Evolutionary conservation across 2,329 filamentous ascomycete genomes (phyloP).

Genomic region (Scedosporium aurantiacum): DNA sequence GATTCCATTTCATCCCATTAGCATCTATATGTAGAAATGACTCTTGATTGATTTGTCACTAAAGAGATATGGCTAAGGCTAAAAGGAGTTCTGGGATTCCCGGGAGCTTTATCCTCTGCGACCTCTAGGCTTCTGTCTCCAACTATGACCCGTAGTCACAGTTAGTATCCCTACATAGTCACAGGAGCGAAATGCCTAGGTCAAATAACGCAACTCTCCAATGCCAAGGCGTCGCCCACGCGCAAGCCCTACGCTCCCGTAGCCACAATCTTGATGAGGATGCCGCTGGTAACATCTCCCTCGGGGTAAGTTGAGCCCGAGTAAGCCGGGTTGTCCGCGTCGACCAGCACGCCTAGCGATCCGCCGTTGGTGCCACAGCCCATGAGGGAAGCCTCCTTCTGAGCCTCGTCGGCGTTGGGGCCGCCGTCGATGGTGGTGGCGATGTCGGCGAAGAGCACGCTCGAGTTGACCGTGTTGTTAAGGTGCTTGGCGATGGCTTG

Average conservation of each 20-base stretch:
- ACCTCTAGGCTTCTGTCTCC: no score
- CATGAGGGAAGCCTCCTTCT: constrained; percentile 12
- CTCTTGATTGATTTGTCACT: no score
- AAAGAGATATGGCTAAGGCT: no score
- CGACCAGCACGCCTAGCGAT: constrained; percentile 8
- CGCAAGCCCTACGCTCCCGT: constrained; percentile 6
- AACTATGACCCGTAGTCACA: no score
- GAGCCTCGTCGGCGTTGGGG: constrained; percentile 1
- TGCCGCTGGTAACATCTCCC: constrained; percentile 1
- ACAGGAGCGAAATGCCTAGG: no score
- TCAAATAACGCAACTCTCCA: no score
- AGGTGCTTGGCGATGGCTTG: background rate
- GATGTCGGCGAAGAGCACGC: constrained; percentile 14
- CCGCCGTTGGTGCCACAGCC: constrained; percentile 17
- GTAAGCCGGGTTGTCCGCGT: constrained; percentile 7
- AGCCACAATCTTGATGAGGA: constrained; percentile 12
- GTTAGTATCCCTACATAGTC: no score
- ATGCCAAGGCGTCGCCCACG: no score
- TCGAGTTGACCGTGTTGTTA: constrained; percentile 9
- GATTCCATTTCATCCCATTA: no score
- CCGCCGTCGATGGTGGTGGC: constrained; percentile 15
- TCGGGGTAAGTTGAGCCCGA: background rate
- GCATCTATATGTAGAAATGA: no score
- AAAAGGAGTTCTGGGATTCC: no score
- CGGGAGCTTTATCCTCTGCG: no score